These are phyloP conservation scores for Stagonosporopsis vannaccii DNA, from an alignment of 2,329 filamentous ascomycete genomes.

Conservation along the genomic window DNA sequence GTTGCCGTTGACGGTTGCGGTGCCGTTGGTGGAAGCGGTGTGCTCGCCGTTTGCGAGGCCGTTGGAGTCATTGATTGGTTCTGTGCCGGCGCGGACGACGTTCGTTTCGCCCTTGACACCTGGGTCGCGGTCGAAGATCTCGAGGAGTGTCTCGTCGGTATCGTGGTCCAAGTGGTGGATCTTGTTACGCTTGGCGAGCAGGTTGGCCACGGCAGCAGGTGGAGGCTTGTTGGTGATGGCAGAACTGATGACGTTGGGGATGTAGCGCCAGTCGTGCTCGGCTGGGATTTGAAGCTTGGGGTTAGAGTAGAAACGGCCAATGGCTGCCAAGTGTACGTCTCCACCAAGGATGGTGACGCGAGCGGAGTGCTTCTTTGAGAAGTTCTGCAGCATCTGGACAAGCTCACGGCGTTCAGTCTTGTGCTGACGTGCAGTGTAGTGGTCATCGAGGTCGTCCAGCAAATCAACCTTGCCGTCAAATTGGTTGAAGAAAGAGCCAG, in stretches of 20 bases:
- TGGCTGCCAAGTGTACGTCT: constrained; percentile 69
- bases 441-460: constrained; percentile 70
- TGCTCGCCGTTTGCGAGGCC: constrained; percentile 28
- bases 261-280: constrained; percentile 68
- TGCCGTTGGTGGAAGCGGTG: constrained; percentile 16
- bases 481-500: constrained; percentile 86
- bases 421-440: constrained; percentile 89
- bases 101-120: constrained; percentile 33
- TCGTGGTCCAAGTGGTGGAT: constrained; percentile 69
- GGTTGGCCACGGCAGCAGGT: constrained; percentile 69
- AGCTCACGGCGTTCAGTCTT: constrained; percentile 84
- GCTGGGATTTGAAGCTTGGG: constrained; percentile 63
- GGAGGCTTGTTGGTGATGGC: constrained; percentile 74
- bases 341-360: constrained; percentile 69
- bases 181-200: constrained; percentile 69
- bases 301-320: constrained; percentile 71
- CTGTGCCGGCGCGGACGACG: constrained; percentile 27
- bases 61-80: constrained; percentile 26
- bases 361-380: constrained; percentile 62
- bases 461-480: constrained; percentile 81
- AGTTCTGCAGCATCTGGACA: constrained; percentile 68
- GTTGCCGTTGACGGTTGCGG: constrained; percentile 31
- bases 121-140: constrained; percentile 68
- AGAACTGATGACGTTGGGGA: constrained; percentile 69
- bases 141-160: constrained; percentile 70